Conservation (phyloP, 345 rosid species). For the Hibiscus trionum region DNA sequence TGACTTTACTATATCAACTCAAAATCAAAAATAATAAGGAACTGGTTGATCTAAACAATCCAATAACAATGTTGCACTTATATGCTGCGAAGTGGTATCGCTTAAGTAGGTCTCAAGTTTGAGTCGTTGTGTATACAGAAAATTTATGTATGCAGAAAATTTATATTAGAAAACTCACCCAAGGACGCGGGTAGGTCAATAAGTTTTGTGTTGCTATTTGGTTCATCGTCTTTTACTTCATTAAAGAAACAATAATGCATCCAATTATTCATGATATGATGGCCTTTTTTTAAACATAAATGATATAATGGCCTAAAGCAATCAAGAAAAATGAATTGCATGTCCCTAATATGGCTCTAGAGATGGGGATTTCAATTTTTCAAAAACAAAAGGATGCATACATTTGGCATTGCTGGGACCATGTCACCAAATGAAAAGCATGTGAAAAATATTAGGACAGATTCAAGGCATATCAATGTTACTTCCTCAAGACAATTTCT, state of each 20-base stretch:
- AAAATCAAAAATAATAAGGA: not conserved
- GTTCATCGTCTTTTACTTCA: not conserved
- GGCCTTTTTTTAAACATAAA: not conserved
- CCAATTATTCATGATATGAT: not conserved
- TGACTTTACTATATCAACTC: not conserved
- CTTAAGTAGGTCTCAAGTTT: no score
- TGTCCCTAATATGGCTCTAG: not conserved
- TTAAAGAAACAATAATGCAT: not conserved
- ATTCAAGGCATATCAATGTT: conserved; percentile 18
- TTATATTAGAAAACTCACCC: no score
- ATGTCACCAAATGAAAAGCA: conserved; percentile 11
- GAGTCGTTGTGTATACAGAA: no score
- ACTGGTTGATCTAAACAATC: not conserved
- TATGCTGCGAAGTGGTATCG: no score
- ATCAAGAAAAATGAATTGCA: conserved; percentile 3
- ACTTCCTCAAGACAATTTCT: conserved; percentile 1
- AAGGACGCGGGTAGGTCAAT: no score
- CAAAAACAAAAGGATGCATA: conserved; percentile 5
- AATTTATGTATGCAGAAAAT: no score
- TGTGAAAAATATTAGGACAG: conserved; percentile 22
- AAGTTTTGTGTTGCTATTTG: not conserved
- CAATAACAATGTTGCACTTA: not conserved
- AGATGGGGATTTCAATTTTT: not conserved
- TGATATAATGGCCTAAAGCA: not conserved
- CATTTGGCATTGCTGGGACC: conserved; percentile 14